Evolutionary conservation across 345 rosid genomes (phyloP), one percentile per base, ranked within the genome.

Genomic region (Erucastrum elatum): DNA sequence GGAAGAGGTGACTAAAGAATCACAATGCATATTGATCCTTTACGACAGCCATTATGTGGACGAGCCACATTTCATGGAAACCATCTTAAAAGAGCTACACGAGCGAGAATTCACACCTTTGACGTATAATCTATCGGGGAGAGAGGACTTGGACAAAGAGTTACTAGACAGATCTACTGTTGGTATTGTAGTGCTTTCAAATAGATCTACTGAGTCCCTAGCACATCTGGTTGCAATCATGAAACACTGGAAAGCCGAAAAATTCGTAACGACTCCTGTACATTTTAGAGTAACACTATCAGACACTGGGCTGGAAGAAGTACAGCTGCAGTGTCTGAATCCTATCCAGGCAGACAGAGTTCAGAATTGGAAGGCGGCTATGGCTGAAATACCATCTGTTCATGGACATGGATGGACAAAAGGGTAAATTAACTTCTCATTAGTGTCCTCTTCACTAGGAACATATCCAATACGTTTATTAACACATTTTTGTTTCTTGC

Each of bases 121-220:
- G 67, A 71, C 4, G 2, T 78, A 71, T 71, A 56, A 58, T 78
- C 61, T 78, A 16, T 12, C 0, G 0, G 61, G 49, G 0, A 65
- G 1, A 39, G 29, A 63, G 37, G 39, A 9, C 2, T 2, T 71
- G 6, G 61, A 65, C 0, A 0, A 0, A 1, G 44, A 55, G 4
- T 71, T 39, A 3, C 17, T 71, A 2, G 0, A 64, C 51, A 71
- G 67, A 65, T 65, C 51, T 65, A 37, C 72, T 21, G 81, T 78
- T 39, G 71, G 49, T 64, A 71, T 78, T 12, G 29, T 78, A 60
- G 1, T 71, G 27, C 27, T 78, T 71, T 78, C 76, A 37, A 37
- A 37, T 29, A 1, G n/a, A 3, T 4, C 53, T 25, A 77, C 11
- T 2, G 41, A 64, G 75, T 77, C 70, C 46, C 0, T 70, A 30